phyloP scores from a whole-genome alignment of 179 eudicot species.

The Spergularia azorica region DNA sequence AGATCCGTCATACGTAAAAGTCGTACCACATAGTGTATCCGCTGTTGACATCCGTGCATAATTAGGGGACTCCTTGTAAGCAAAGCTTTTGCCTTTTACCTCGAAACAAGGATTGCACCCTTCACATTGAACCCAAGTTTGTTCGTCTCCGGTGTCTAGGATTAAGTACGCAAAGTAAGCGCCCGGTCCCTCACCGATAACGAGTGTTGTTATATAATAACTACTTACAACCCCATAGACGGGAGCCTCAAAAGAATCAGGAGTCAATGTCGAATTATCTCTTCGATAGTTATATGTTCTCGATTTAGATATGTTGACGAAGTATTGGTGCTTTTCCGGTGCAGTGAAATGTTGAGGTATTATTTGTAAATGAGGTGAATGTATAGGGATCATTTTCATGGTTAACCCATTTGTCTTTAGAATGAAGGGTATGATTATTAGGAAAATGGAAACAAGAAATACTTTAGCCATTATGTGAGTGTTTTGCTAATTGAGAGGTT shows the following conservation, averaged over 20 bases:
- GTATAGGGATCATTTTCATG: too few relatives aligned
- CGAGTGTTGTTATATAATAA: neutral
- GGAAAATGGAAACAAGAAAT: too few relatives aligned
- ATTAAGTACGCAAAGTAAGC: neutral
- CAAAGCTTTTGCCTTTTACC: neutral
- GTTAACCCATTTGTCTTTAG: too few relatives aligned
- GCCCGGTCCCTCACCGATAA: neutral
- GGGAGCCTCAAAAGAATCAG: neutral
- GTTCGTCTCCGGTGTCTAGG: slow-evolving; percentile 13
- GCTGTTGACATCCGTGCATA: neutral
- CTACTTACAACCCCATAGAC: neutral
- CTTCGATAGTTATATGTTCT: neutral
- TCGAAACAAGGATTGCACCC: slow-evolving; percentile 20
- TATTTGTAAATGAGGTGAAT: slow-evolving; percentile 12
- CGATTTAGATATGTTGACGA: neutral
- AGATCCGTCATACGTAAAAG: neutral
- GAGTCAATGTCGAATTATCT: neutral
- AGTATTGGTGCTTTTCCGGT: neutral
- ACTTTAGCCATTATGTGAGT: too few relatives aligned
- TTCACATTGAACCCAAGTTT: slow-evolving; percentile 23
- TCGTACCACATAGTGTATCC: slow-evolving; percentile 8
- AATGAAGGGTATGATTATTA: too few relatives aligned
- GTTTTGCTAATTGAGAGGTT: too few relatives aligned
- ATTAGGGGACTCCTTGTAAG: neutral
- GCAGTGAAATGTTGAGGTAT: slow-evolving; percentile 3